A percentile compares a stretch with the other conserved stretches of the same genome.
phyloP scores from a whole-genome alignment of 2,329 filamentous ascomycete genomes.

The Penicillium sp. region DNA sequence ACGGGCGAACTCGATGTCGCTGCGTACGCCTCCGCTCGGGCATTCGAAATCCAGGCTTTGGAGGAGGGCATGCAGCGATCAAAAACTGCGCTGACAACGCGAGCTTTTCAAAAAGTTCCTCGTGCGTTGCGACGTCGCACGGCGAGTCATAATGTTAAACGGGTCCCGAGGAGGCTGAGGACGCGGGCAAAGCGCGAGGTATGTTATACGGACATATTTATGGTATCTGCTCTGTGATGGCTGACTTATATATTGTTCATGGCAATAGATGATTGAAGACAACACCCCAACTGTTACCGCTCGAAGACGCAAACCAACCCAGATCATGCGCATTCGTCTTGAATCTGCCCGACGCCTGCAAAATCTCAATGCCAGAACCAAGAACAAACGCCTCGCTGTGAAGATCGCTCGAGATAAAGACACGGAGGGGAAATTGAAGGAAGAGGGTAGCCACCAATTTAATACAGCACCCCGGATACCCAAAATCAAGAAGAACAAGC shows the following conservation, averaged over 20 bases:
- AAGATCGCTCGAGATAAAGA: constrained; percentile 47
- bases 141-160: constrained; percentile 92
- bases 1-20: constrained; percentile 83
- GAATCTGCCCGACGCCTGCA: constrained; percentile 76
- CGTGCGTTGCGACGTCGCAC: constrained; percentile 82
- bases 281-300: constrained; percentile 82
- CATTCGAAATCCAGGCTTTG: constrained; percentile 86
- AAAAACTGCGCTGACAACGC: constrained; percentile 65
- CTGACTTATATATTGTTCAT: background rate
- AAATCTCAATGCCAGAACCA: constrained; percentile 57
- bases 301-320: constrained; percentile 51
- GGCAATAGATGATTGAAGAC: constrained; percentile 75
- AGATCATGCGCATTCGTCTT: constrained; percentile 59
- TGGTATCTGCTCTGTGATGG: background rate
- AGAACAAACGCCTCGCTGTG: constrained; percentile 47
- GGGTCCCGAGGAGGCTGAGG: constrained; percentile 78
- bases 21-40: constrained; percentile 80
- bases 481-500: constrained; percentile 71
- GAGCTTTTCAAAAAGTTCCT: constrained; percentile 91
- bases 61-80: constrained; percentile 80
- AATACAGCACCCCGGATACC: constrained; percentile 53
- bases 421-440: constrained; percentile 23
- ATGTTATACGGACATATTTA: constrained; percentile 14
- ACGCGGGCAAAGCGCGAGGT: constrained; percentile 68
- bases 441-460: constrained; percentile 34